Percentiles rank a stretch among this genome's conserved stretches.
Conservation (phyloP, 331 rosid species). For the Erythrophleum ivorense region DNA sequence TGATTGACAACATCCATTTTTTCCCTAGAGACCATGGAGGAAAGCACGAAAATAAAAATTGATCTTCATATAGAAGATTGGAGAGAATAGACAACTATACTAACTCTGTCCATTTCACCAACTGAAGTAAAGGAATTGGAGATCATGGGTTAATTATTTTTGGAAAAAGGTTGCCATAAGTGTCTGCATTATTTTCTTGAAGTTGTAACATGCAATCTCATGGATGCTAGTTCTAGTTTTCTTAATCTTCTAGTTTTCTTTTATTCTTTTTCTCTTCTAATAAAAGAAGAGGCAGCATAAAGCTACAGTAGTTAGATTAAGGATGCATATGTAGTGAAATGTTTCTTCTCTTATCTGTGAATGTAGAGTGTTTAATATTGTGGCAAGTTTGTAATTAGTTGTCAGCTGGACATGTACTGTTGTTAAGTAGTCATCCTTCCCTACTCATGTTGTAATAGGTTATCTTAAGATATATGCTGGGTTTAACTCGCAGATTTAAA, state of each 20-base stretch:
- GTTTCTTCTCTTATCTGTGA: not conserved
- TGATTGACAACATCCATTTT: not conserved
- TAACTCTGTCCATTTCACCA: not conserved
- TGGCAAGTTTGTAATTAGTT: constrained; percentile 8
- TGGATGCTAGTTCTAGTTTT: not conserved
- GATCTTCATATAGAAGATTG: not conserved
- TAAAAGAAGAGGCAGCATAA: not conserved
- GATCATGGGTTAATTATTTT: not conserved
- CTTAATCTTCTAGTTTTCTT: not conserved
- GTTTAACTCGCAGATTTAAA: constrained; percentile 33
- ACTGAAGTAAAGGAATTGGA: not conserved
- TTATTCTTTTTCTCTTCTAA: not conserved
- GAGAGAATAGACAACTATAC: not conserved
- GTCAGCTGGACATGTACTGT: constrained; percentile 13
- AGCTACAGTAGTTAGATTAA: not conserved
- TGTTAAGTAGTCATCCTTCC: not conserved
- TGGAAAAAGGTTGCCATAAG: not conserved
- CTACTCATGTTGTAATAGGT: not conserved
- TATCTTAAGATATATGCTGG: constrained; percentile 28
- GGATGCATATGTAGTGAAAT: not conserved
- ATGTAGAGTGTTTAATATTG: not conserved
- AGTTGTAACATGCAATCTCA: not conserved
- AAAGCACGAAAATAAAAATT: not conserved
- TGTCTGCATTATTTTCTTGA: not conserved
- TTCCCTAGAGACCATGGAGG: not conserved